Base-by-base conservation (phyloP, 306 rosid species). In the Ammopiptanthus mongolicus region DNA sequence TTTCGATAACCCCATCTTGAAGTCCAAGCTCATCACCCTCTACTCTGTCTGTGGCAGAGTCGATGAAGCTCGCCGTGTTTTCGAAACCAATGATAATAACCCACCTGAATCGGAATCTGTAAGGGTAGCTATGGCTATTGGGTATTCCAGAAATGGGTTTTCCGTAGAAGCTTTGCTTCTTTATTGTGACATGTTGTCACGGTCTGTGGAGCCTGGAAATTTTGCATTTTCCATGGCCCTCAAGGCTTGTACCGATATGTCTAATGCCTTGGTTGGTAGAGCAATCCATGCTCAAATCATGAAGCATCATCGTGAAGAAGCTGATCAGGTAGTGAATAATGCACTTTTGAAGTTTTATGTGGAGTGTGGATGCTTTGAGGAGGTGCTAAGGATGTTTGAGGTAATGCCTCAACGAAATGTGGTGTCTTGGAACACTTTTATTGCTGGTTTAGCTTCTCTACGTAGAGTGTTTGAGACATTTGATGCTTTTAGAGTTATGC, bases 51-150 rank as follows among this genome's bases (percentile, higher is more conserved):
- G 88, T 22, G 86, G 88, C 60, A 77, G 72, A 52, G 9, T 87
- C 5, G 77, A 83, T 0, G 89, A 89, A 67, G 91, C 91, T 61
- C 78, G 72, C 55, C 53, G 74, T 8, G 80, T 87, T 33, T 89
- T 89, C 44, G 55, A 48, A 5, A 58, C 34, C 17, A 58, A 28
- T 6, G 77, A 61, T 7, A 81, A 58, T 13, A 52, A 33, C 25
- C 50, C 44, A 1, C 75, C 87, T 0, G 84, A 78, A 42, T 56
- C 84, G 5, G 84, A 78, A 36, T 56, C 84, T 5, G 83, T 85
- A 21, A 86, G 91, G 89, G 85, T 87, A 52, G 89, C 93, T 21
- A 87, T 89, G 91, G 88, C 87, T 0, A 82, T 86, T 62, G 93
- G 88, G 57, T 86, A 75, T 70, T 75, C 86, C 5, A 69, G 77